phyloP scores from a whole-genome alignment of 1,284 basidiomycete species.

The Spongiforma sp. region DNA sequence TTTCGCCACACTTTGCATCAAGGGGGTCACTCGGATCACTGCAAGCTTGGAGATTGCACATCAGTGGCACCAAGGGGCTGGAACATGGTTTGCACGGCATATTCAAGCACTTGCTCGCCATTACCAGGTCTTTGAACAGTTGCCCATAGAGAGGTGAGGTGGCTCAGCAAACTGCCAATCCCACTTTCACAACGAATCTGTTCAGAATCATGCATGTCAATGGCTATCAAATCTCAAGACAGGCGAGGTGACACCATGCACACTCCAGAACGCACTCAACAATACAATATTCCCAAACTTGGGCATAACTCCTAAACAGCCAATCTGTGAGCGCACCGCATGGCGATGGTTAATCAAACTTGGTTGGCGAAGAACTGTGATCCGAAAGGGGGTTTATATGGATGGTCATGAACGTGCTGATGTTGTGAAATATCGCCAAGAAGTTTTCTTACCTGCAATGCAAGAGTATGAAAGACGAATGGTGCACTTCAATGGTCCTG shows the following conservation, averaged over 20 bases:
- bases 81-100: not conserved
- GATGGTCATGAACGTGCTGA: conserved; percentile 40
- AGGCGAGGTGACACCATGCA: not conserved
- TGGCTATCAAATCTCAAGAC: not conserved
- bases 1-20: not conserved
- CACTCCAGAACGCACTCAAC: too few relatives aligned
- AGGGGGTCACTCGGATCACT: not conserved
- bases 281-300: not conserved
- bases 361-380: too few relatives aligned
- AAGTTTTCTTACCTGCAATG: too few relatives aligned
- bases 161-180: conserved; percentile 20
- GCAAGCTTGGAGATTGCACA: not conserved
- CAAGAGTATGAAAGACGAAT: conserved; percentile 32
- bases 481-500: not conserved
- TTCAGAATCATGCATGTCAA: not conserved
- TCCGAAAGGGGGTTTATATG: not conserved
- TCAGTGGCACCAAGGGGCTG: not conserved
- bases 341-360: not conserved
- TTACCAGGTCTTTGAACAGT: conserved; percentile 42
- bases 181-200: not conserved
- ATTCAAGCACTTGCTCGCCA: too few relatives aligned
- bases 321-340: not conserved
- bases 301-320: not conserved
- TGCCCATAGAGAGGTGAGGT: conserved; percentile 38
- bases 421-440: conserved; percentile 38